Base-by-base conservation (phyloP, 805 yeast genomes). In the Nakazawaea molendinolei region DNA sequence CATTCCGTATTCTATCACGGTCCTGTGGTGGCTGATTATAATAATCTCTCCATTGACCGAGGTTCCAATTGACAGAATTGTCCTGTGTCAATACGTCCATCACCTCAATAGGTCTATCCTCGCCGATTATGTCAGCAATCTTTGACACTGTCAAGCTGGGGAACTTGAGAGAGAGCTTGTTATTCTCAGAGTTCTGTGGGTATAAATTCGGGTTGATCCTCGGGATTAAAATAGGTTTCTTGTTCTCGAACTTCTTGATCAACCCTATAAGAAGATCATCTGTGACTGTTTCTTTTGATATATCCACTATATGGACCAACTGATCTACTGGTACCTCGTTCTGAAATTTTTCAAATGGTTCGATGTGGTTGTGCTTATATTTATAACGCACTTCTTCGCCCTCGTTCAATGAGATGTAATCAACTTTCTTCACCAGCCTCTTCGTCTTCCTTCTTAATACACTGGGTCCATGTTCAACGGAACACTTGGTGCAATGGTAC, bases 1-100 rank as follows among this genome's bases (percentile, higher is more conserved):
- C 95, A 47, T 87, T 87, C 30, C 84, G 60, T 9, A 84, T 76
- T 24, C 86, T 57, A 44, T 80, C 86, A 29, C 90, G 60, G 9
- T 64, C 63, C 0, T 50, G 52, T 2, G 61, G 50, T 2, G 60
- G 57, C 1, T 63, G 51, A 18, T 64, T 55, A 55, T 76, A 85
- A 54, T 86, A 87, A 24, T 81, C 79, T 37, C 76, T 60, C 95
- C 96, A 87, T 42, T 63, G 66, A 1, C 69, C 69, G 62, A 86
- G 55, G 14, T 70, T 66, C 95, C 95, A 86, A 9, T 70, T 68
- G 0, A 79, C 75, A 9, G 64, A 50, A 25, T 75, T 70, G 38
- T 80, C 79, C 49, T 87, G 96, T 0, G 94, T 79, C 16, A 82
- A 65, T 3, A 86, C 95, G 53, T 87, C 95, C 90, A 87, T 85